Evolutionary conservation across 345 rosid species (phyloP).

Genomic region (Clausena lansium): DNA sequence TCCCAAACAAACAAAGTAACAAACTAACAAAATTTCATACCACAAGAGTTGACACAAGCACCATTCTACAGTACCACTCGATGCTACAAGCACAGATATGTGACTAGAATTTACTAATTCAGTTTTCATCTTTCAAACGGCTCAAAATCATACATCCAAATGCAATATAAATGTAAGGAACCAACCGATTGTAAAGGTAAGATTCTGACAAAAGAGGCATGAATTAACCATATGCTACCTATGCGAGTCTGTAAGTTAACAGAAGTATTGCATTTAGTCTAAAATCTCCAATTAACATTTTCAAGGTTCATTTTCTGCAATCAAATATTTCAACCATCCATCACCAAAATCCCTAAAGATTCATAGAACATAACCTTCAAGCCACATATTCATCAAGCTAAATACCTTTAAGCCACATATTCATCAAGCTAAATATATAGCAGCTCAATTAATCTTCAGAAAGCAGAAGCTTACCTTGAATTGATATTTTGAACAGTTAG

Average conservation of each 20-base stretch:
- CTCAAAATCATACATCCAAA: not conserved
- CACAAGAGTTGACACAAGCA: not conserved
- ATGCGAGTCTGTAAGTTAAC: not conserved
- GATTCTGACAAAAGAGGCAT: not conserved
- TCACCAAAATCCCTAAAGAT: not conserved
- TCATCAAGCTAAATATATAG: not conserved
- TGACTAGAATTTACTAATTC: not conserved
- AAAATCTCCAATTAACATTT: too few species aligned
- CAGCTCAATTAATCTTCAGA: not conserved
- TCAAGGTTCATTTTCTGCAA: not conserved
- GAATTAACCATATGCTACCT: not conserved
- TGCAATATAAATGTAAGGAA: not conserved
- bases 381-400: too few species aligned
- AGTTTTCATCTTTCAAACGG: not conserved
- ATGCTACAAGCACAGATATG: not conserved
- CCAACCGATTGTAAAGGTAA: not conserved
- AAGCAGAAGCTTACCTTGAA: conserved; percentile 2
- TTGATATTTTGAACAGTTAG: not conserved
- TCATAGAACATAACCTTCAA: not conserved
- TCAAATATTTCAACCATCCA: not conserved
- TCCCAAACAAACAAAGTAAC: not conserved
- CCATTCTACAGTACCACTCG: not conserved
- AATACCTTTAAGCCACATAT: too few species aligned
- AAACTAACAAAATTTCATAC: too few species aligned
- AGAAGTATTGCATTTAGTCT: not conserved